phyloP scores from a whole-genome alignment of 495 filamentous ascomycete species.

The Pseudotulostoma volvatum region DNA sequence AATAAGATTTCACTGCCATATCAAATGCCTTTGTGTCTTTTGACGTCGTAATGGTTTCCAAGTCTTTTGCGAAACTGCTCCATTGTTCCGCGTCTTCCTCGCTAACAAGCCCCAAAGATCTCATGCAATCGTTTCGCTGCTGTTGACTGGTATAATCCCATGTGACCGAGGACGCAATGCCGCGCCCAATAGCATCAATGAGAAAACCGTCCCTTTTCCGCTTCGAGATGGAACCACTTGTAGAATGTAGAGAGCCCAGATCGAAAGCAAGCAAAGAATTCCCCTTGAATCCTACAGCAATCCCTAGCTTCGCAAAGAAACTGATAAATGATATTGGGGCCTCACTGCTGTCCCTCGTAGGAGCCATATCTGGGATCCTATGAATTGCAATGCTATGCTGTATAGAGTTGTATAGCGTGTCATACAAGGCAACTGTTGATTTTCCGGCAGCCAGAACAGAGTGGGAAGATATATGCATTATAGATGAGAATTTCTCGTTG shows the following conservation, averaged over 20 bases:
- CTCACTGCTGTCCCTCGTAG: constrained; percentile 7
- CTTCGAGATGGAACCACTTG: constrained; percentile 33
- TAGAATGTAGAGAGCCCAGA: constrained; percentile 38
- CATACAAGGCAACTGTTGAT: constrained; percentile 40
- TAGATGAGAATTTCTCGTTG: constrained; percentile 24
- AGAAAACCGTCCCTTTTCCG: constrained; percentile 48
- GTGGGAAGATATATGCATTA: constrained; percentile 31
- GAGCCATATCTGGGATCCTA: constrained; percentile 14
- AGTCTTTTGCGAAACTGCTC: constrained; percentile 15
- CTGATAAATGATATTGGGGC: constrained; percentile 28
- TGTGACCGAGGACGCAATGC: constrained; percentile 22
- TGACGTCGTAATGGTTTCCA: constrained; percentile 14
- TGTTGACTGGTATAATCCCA: constrained; percentile 22
- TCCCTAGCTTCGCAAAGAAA: constrained; percentile 46
- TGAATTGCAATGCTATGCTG: constrained; percentile 37
- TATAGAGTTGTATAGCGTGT: constrained; percentile 48
- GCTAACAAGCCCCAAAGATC: constrained; percentile 18
- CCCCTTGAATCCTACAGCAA: constrained; percentile 41
- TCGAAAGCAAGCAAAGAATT: constrained; percentile 44
- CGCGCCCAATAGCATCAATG: constrained; percentile 53
- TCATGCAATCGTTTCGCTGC: constrained; percentile 16
- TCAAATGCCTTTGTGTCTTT: constrained; percentile 21
- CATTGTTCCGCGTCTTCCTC: constrained; percentile 22
- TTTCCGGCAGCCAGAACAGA: constrained; percentile 29
- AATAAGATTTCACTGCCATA: constrained; percentile 22